phyloP scores from a whole-genome alignment of 2,329 filamentous ascomycete genomes.

The Fusarium oligoseptatum region DNA sequence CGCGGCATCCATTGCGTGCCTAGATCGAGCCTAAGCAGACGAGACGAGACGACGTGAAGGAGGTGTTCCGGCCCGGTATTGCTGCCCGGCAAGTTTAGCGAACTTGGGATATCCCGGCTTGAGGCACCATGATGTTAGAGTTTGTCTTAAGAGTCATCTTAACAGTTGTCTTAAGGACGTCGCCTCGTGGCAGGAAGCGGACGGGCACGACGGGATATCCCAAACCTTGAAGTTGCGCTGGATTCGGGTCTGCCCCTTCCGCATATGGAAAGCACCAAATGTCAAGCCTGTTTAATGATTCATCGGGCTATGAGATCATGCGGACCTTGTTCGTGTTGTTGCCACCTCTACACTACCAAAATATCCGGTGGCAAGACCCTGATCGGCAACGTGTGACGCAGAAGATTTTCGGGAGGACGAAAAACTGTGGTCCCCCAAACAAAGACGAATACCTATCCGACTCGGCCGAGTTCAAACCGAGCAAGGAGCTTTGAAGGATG shows the following conservation, averaged over 20 bases:
- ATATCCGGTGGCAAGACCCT: constrained; percentile 18
- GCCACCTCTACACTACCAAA: neutral
- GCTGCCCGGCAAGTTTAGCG: neutral
- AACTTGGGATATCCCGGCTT: neutral
- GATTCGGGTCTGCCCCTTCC: neutral
- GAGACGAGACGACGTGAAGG: constrained; percentile 12
- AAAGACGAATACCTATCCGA: constrained; percentile 13
- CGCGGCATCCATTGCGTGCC: neutral
- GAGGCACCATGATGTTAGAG: neutral
- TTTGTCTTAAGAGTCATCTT: neutral
- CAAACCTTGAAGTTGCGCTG: neutral
- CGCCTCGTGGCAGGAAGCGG: neutral
- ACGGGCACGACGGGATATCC: neutral
- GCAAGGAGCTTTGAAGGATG: neutral
- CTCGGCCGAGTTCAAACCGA: constrained; percentile 25
- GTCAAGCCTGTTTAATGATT: neutral
- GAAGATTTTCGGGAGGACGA: neutral
- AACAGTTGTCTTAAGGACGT: neutral
- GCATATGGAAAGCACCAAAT: neutral
- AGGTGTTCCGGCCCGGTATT: constrained; percentile 2
- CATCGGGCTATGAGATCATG: constrained; percentile 17
- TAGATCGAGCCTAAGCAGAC: neutral
- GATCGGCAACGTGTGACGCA: constrained; percentile 23
- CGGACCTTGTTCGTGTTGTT: constrained; percentile 10
- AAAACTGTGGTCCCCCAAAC: constrained; percentile 6